Conservation (phyloP, 2,329 filamentous ascomycete species). For the Teratosphaeriaceae sp. region DNA sequence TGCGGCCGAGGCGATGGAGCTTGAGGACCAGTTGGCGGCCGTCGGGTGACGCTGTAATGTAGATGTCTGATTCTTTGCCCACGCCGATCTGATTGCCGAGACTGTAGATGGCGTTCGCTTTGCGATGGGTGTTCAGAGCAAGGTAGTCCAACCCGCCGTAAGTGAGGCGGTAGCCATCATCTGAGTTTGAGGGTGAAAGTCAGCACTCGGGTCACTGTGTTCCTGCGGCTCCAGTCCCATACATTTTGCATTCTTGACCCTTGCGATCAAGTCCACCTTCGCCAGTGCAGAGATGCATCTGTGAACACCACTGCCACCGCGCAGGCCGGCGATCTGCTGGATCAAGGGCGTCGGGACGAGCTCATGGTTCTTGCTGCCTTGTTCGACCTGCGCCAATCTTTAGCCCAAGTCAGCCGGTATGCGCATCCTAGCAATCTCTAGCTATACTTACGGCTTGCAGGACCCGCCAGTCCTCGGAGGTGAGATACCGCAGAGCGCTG, state of each 20-base stretch:
- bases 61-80: conserved; percentile 96
- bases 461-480: conserved; percentile 89
- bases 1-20: conserved; percentile 90
- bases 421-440: conserved; percentile 6
- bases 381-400: conserved; percentile 64
- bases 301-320: conserved; percentile 69
- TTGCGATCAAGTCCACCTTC: conserved; percentile 84
- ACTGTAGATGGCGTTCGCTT: conserved; percentile 74
- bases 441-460: conserved; percentile 68
- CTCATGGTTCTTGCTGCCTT: conserved; percentile 94
- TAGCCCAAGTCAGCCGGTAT: conserved; percentile 12
- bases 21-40: conserved; percentile 81
- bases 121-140: conserved; percentile 84
- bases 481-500: conserved; percentile 85
- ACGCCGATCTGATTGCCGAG: conserved; percentile 93
- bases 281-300: conserved; percentile 84
- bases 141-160: conserved; percentile 97
- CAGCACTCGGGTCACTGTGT: background rate
- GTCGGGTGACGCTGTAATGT: conserved; percentile 76
- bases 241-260: conserved; percentile 89
- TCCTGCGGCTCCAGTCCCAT: conserved; percentile 6
- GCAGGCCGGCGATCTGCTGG: conserved; percentile 71
- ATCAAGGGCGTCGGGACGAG: conserved; percentile 89
- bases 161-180: conserved; percentile 93
- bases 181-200: conserved; percentile 30